phyloP scores from a whole-genome alignment of 257 asterid species.

The Solanum ahanhuiri region DNA sequence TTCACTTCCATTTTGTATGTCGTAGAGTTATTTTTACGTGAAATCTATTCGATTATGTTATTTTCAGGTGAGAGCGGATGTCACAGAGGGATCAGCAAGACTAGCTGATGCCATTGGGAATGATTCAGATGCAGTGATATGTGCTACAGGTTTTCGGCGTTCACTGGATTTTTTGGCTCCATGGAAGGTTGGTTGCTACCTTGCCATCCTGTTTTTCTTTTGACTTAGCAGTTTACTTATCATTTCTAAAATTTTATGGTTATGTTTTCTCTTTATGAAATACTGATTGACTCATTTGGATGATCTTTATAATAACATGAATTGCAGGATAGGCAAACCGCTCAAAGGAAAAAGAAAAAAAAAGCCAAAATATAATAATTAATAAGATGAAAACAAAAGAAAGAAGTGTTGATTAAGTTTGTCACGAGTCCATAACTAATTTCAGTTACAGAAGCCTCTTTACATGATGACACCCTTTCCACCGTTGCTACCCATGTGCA shows the following conservation, averaged over 20 bases:
- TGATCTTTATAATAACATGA: not conserved
- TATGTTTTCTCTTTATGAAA: not conserved
- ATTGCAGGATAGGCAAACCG: not conserved
- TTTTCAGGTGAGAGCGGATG: conserved; percentile 83
- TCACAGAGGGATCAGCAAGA: conserved; percentile 70
- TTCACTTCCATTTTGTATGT: not conserved
- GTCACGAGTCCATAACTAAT: not conserved
- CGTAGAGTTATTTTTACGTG: no score
- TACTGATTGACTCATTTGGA: not conserved
- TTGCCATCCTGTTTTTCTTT: not conserved
- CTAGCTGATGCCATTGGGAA: conserved; percentile 76
- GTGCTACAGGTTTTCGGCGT: conserved; percentile 85
- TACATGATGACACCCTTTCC: not conserved
- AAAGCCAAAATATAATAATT: not conserved
- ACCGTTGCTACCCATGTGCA: not conserved
- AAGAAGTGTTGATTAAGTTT: not conserved
- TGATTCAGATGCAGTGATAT: conserved; percentile 89
- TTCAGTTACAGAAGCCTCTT: not conserved
- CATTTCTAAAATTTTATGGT: not conserved
- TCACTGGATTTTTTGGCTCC: conserved; percentile 80
- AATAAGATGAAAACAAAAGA: not conserved
- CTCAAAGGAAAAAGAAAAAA: not conserved
- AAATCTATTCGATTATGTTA: not conserved
- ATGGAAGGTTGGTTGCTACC: conserved; percentile 58
- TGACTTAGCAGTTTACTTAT: not conserved